These are phyloP conservation scores for Coccomyxa sp. DNA, from an alignment of 139 green algal species.

Conservation along the genomic window DNA sequence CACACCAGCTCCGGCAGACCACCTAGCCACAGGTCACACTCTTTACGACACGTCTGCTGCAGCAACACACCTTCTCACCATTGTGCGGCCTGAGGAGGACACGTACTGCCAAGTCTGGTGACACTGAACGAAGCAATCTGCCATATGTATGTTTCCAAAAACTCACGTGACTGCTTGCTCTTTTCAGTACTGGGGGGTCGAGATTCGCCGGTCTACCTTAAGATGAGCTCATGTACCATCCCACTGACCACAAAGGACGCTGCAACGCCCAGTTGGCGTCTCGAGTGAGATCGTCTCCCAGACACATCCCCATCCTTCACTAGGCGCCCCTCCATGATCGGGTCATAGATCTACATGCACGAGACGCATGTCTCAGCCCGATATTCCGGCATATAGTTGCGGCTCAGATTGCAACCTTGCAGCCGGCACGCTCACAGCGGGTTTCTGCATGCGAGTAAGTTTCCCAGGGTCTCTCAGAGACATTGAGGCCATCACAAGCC, in stretches of 20 bases:
- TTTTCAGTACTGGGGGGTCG: too few species aligned
- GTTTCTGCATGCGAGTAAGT: too few species aligned
- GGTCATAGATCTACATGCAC: conserved; percentile 25
- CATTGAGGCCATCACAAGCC: neutral
- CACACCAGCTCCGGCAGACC: too few species aligned
- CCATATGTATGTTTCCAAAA: too few species aligned
- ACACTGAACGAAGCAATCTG: too few species aligned
- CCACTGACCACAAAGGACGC: conserved; percentile 27
- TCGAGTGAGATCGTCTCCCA: neutral
- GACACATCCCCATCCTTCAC: neutral
- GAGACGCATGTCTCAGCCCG: too few species aligned
- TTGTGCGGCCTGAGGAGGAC: neutral
- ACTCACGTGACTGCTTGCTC: too few species aligned
- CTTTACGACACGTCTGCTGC: neutral
- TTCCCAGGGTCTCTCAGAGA: too few species aligned
- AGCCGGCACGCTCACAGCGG: too few species aligned
- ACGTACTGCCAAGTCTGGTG: too few species aligned
- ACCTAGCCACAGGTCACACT: neutral
- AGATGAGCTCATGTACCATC: conserved; percentile 43
- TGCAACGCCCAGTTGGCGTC: neutral
- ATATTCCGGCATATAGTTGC: too few species aligned
- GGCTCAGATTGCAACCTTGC: too few species aligned
- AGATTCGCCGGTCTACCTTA: neutral
- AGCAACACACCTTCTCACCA: neutral
- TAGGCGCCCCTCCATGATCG: conserved; percentile 26